These are phyloP conservation scores for Psilocybe tampanensis DNA, from an alignment of 768 basidiomycete genomes.

Conservation along the genomic window DNA sequence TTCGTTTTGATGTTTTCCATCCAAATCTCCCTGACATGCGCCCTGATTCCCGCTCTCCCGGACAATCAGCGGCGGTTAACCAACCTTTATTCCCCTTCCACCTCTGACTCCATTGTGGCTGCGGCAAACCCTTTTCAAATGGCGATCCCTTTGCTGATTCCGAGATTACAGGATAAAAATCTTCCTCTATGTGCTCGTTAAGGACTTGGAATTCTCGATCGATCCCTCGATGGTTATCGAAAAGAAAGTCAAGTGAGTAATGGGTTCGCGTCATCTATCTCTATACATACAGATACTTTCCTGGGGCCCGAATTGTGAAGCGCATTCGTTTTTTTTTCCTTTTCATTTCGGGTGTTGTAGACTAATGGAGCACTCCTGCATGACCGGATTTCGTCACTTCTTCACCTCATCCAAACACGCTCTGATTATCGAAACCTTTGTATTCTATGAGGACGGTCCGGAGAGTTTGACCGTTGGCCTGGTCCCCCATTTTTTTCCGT, in stretches of 20 bases:
- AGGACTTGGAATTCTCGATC: conserved; percentile 56
- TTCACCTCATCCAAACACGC: not conserved
- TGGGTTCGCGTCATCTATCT: conserved; percentile 15
- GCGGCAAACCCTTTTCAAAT: not conserved
- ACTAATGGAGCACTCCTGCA: not conserved
- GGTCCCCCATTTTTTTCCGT: conserved; percentile 10
- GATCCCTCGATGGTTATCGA: conserved; percentile 57
- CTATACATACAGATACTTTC: not conserved
- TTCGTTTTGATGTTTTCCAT: conserved; percentile 28
- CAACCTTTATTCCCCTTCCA: not conserved
- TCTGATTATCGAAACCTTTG: conserved; percentile 3
- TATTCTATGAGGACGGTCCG: not conserved
- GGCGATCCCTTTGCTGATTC: conserved; percentile 14
- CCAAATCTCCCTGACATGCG: conserved; percentile 20
- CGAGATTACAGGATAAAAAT: conserved; percentile 55
- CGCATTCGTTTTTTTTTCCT: not conserved
- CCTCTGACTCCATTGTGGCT: conserved; percentile 3
- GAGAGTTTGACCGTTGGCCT: not conserved
- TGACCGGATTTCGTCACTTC: conserved; percentile 12
- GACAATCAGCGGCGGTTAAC: conserved; percentile 1
- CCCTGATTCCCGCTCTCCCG: conserved; percentile 13
- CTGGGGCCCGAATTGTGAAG: not conserved
- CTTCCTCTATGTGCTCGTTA: conserved; percentile 58
- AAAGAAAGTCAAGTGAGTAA: conserved; percentile 64
- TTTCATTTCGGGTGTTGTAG: conserved; percentile 7